phyloP scores from a whole-genome alignment of 2,329 filamentous ascomycete genomes.

The Chlorencoelia australis region DNA sequence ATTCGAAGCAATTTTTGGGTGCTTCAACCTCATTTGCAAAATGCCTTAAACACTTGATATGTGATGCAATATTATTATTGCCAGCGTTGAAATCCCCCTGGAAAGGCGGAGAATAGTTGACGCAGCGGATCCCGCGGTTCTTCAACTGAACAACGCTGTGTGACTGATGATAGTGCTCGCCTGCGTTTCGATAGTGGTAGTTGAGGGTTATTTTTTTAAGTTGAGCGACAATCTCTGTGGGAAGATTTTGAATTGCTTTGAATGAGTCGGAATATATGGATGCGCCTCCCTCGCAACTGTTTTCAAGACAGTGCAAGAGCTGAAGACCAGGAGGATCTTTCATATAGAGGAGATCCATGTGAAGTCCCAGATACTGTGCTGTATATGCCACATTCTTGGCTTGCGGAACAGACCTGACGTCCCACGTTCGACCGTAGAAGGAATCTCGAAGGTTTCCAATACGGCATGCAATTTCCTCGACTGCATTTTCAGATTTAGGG shows the following conservation, averaged over 20 bases:
- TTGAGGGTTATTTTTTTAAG: conserved; percentile 38
- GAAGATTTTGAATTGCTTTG: conserved; percentile 41
- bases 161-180: conserved; percentile 46
- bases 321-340: conserved; percentile 70
- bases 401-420: conserved; percentile 70
- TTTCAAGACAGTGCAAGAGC: conserved; percentile 79
- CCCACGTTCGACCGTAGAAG: conserved; percentile 87
- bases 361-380: conserved; percentile 67
- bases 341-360: conserved; percentile 91
- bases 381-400: conserved; percentile 94
- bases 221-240: conserved; percentile 20
- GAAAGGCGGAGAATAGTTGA: conserved; percentile 74
- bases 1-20: conserved; percentile 52
- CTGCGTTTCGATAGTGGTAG: conserved; percentile 60
- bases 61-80: conserved; percentile 32
- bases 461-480: conserved; percentile 57
- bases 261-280: conserved; percentile 78
- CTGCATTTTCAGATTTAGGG: conserved; percentile 54
- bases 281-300: conserved; percentile 68
- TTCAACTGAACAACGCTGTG: background rate
- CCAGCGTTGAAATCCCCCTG: conserved; percentile 37
- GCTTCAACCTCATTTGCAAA: conserved; percentile 24
- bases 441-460: conserved; percentile 76
- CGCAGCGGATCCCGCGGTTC: conserved; percentile 10
- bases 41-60: background rate